Evolutionary conservation across 495 filamentous ascomycete genomes (phyloP).

Genomic region (Xylaria palmicola): DNA sequence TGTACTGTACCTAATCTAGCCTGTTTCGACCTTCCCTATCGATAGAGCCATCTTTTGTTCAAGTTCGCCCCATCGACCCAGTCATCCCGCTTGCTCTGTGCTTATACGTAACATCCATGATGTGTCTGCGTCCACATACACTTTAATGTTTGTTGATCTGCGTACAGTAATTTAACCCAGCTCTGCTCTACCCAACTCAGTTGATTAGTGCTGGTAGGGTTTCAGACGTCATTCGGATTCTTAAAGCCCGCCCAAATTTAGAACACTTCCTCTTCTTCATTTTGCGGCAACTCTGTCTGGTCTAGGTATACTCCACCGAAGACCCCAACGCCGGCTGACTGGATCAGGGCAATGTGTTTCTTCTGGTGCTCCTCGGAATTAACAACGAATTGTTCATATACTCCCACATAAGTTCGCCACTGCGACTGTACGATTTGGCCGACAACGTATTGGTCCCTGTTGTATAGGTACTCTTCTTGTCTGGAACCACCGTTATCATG

Average conservation of each 20-base stretch:
- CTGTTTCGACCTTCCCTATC: background rate
- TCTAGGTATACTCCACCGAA: background rate
- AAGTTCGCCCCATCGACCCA: background rate
- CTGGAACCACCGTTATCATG: background rate
- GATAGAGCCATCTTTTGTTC: background rate
- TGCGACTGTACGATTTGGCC: background rate
- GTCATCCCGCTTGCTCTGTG: background rate
- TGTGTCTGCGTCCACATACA: too few species aligned
- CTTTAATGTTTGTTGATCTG: too few species aligned
- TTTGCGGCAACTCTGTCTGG: background rate
- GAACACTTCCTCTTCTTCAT: background rate
- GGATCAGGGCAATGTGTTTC: conserved; percentile 6
- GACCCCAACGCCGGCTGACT: background rate
- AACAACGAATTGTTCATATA: conserved; percentile 4
- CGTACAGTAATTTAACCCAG: background rate
- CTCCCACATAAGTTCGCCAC: conserved; percentile 3
- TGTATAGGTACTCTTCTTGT: background rate
- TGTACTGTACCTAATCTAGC: background rate
- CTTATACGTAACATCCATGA: too few species aligned
- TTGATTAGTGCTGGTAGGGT: background rate
- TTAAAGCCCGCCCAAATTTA: too few species aligned
- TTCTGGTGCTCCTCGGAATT: background rate
- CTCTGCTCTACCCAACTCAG: background rate
- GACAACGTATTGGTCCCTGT: background rate
- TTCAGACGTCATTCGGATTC: too few species aligned